A percentile compares a stretch with the other conserved stretches of the same genome.
Conservation (phyloP, 306 rosid genomes). For the Trifolium repens region DNA sequence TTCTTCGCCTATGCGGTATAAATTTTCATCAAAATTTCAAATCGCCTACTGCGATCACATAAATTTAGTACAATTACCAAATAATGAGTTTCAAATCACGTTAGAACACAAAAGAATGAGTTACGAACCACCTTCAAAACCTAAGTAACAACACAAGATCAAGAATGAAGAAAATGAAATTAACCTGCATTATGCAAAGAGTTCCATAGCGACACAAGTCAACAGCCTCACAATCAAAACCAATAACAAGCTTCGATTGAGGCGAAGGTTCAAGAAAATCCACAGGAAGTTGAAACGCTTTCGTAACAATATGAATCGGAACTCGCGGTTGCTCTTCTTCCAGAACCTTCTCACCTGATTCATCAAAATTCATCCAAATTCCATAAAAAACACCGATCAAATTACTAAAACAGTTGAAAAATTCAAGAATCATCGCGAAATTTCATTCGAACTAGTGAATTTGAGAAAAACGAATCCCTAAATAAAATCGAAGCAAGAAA, state of each 20-base stretch:
- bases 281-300: conserved; percentile 77
- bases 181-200: conserved; percentile 91
- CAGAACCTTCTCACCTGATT: conserved; percentile 56
- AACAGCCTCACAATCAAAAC: conserved; percentile 94
- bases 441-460: not conserved
- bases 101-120: too few relatives aligned
- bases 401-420: conserved; percentile 12
- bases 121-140: not conserved
- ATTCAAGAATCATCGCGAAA: not conserved
- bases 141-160: not conserved
- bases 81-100: not conserved
- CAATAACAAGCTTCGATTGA: conserved; percentile 58
- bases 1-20: not conserved
- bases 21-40: not conserved
- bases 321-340: conserved; percentile 54
- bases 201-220: conserved; percentile 83
- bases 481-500: not conserved
- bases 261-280: conserved; percentile 82
- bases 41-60: not conserved
- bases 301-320: conserved; percentile 72
- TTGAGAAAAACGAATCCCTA: conserved; percentile 28
- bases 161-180: not conserved
- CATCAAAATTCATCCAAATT: not conserved
- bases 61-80: not conserved
- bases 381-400: not conserved